These are phyloP conservation scores for Rhytidiadelphus loreus DNA, from an alignment of 225 moss, liverwort and hornwort genomes.

Conservation along the genomic window DNA sequence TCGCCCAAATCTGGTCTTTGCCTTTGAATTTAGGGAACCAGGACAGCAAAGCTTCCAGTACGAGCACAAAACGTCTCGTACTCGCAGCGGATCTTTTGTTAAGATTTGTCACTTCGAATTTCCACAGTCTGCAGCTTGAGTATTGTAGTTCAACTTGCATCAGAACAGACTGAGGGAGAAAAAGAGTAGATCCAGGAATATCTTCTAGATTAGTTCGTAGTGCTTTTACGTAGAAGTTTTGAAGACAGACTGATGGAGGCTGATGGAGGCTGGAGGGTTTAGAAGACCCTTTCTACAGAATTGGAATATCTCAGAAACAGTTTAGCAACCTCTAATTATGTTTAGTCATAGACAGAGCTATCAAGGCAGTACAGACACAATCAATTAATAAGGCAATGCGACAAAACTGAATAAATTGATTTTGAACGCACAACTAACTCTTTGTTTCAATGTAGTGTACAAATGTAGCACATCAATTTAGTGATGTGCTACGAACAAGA, in stretches of 20 bases:
- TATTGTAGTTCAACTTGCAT: not conserved
- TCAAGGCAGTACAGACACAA: not conserved
- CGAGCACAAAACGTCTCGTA: not conserved
- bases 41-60: not conserved
- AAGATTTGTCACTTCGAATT: not conserved
- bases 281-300: not conserved
- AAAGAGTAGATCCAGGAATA: not conserved
- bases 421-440: not conserved
- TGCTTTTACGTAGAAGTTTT: not conserved
- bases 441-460: not conserved
- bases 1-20: not conserved
- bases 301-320: not conserved
- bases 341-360: not conserved
- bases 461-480: not conserved
- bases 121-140: not conserved
- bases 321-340: not conserved
- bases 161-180: not conserved
- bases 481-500: not conserved
- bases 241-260: not conserved
- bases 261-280: not conserved
- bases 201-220: not conserved
- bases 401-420: not conserved
- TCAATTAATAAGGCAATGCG: not conserved
- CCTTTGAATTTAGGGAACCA: not conserved
- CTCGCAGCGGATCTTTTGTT: not conserved